Percentiles rank a stretch among this genome's conserved stretches.
Evolutionary conservation across 352 stramenopile genomes (phyloP).

Genomic region (Phytopythium montanum): DNA sequence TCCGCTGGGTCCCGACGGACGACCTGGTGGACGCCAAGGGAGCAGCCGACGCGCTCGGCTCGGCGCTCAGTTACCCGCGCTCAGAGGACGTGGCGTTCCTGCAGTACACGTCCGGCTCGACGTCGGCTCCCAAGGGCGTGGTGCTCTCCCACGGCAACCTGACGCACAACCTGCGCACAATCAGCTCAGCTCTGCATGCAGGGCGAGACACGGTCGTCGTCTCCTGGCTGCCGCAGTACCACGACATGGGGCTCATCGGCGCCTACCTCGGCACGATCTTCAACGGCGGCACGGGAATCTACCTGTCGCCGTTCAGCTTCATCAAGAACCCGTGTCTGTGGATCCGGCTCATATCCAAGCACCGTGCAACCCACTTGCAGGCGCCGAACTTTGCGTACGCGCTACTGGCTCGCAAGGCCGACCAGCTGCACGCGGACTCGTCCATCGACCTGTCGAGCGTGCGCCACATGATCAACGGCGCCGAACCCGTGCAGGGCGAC

Average conservation of each 20-base stretch:
- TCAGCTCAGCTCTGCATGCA: conserved; percentile 92
- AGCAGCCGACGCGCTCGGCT: conserved; percentile 8
- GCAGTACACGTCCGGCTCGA: conserved; percentile 99
- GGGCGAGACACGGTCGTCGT: conserved; percentile 92
- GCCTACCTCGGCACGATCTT: conserved; percentile 84
- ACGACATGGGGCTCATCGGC: conserved; percentile 99
- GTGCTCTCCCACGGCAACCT: conserved; percentile 97
- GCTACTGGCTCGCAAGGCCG: conserved; percentile 93
- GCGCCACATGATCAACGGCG: conserved; percentile 97
- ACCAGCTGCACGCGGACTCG: conserved; percentile 30
- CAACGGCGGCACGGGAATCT: conserved; percentile 91
- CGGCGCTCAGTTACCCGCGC: conserved; percentile 15
- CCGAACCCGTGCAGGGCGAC: conserved; percentile 94
- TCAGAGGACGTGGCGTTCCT: conserved; percentile 92
- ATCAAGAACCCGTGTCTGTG: conserved; percentile 95
- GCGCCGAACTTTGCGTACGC: conserved; percentile 99
- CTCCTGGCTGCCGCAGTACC: conserved; percentile 99
- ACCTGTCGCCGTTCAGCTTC: conserved; percentile 98
- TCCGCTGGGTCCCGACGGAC: conserved; percentile 88
- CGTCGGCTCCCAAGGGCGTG: conserved; percentile 97
- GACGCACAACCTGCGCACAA: conserved; percentile 95
- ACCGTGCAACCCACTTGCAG: conserved; percentile 95
- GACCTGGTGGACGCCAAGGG: conserved; percentile 48
- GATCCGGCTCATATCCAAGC: conserved; percentile 89
- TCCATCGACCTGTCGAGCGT: conserved; percentile 91